Evolutionary conservation across 75 land plant genomes (phyloP).

Genomic region (Pseudotsuga menziesii): DNA sequence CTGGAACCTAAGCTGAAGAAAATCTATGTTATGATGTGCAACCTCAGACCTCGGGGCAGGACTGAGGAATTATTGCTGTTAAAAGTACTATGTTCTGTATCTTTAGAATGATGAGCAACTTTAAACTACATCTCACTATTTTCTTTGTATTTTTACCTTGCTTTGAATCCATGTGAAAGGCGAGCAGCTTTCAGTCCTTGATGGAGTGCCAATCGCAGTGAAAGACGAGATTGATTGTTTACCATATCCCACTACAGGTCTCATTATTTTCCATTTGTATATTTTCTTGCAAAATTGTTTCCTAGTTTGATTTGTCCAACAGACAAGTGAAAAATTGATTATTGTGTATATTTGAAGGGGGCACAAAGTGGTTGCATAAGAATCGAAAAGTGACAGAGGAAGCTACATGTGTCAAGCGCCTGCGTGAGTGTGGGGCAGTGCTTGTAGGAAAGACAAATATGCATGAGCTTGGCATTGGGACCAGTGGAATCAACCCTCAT

Average conservation of each 20-base stretch:
- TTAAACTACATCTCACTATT: background rate
- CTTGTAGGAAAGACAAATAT: slow-evolving; percentile 87
- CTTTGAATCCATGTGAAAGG: slow-evolving; percentile 34
- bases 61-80: too few species aligned
- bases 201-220: slow-evolving; percentile 85
- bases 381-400: slow-evolving; percentile 52
- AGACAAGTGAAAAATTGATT: background rate
- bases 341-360: slow-evolving; percentile 38
- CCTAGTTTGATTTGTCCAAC: background rate
- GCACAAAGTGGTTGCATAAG: slow-evolving; percentile 77
- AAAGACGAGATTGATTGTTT: slow-evolving; percentile 95
- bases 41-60: too few species aligned
- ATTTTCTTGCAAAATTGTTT: background rate
- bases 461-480: slow-evolving; percentile 88
- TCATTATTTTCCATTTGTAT: background rate
- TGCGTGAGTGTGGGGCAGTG: slow-evolving; percentile 74
- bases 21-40: too few species aligned
- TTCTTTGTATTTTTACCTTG: too few species aligned
- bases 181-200: slow-evolving; percentile 65
- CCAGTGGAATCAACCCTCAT: slow-evolving; percentile 85
- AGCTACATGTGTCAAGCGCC: slow-evolving; percentile 55
- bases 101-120: background rate
- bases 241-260: slow-evolving; percentile 92
- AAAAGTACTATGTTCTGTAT: background rate
- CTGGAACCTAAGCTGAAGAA: too few species aligned